Conservation (phyloP, 306 rosid genomes). For the Sphenostylis stenocarpa region DNA sequence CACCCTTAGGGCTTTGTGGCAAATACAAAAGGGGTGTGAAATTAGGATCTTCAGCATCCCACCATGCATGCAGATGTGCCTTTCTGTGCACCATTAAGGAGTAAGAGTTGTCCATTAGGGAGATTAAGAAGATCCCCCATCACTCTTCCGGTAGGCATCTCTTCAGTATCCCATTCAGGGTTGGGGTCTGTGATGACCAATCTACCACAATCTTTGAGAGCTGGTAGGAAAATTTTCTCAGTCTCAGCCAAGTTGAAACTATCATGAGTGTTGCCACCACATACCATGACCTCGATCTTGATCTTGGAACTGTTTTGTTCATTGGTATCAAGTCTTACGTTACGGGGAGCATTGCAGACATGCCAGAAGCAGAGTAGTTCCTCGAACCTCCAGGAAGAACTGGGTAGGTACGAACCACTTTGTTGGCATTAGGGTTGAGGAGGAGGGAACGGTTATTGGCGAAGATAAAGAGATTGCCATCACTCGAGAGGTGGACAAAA, state of each 20-base stretch:
- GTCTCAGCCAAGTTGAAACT: constrained; percentile 50
- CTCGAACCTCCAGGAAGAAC: constrained; percentile 63
- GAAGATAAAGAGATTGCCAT: constrained; percentile 75
- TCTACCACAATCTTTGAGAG: constrained; percentile 61
- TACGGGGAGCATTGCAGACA: constrained; percentile 75
- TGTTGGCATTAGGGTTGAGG: constrained; percentile 45
- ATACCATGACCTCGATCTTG: constrained; percentile 62
- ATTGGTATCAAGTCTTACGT: constrained; percentile 31
- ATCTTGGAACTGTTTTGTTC: not conserved
- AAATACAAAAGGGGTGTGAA: constrained; percentile 49
- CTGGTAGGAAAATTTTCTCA: constrained; percentile 34
- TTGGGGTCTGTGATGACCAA: constrained; percentile 49
- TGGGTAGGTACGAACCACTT: constrained; percentile 51
- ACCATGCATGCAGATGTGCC: constrained; percentile 91
- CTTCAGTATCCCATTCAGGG: constrained; percentile 54
- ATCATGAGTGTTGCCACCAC: constrained; percentile 67
- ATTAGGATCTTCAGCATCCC: constrained; percentile 70
- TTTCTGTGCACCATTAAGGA: constrained; percentile 68
- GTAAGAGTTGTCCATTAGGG: constrained; percentile 69
- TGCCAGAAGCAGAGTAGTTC: constrained; percentile 86
- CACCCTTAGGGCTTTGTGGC: constrained; percentile 34
- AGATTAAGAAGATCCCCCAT: constrained; percentile 77
- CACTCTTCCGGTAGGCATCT: constrained; percentile 69
- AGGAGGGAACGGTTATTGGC: constrained; percentile 82
- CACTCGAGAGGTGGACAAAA: constrained; percentile 58